These are phyloP conservation scores for Monosporascus sp. DNA, from an alignment of 2,329 filamentous ascomycete species.

Conservation along the genomic window DNA sequence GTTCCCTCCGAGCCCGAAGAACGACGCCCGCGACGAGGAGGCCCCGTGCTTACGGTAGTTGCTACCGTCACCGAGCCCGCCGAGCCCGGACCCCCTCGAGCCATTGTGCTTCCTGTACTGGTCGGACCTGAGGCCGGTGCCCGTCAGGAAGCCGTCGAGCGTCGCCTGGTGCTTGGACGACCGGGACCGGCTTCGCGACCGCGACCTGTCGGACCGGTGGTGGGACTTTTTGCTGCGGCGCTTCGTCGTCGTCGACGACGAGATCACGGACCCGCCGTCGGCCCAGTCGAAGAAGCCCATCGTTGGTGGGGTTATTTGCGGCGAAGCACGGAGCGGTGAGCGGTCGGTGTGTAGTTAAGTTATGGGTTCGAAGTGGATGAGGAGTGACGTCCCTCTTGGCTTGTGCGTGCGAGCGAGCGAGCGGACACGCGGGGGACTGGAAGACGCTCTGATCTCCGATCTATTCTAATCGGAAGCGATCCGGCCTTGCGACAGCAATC, in stretches of 20 bases:
- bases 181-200: conserved; percentile 14
- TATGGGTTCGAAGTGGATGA: no score
- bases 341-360: no score
- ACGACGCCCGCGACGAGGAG: conserved; percentile 8
- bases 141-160: conserved; percentile 15
- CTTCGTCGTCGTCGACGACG: conserved; percentile 14
- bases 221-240: conserved; percentile 14
- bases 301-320: conserved; percentile 13
- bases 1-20: conserved; percentile 26
- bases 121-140: conserved; percentile 5
- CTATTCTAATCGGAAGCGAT: no score
- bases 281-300: conserved; percentile 31
- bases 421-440: no score
- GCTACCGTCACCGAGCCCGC: conserved; percentile 1
- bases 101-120: conserved; percentile 19
- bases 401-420: no score
- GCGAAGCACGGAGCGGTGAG: no score
- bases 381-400: no score
- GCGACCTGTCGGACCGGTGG: conserved; percentile 6
- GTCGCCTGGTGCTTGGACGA: conserved; percentile 23
- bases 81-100: conserved; percentile 13
- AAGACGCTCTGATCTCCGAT: no score
- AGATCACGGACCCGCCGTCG: conserved; percentile 35
- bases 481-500: no score
- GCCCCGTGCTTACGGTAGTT: conserved; percentile 7